Conservation (phyloP, 495 filamentous ascomycete species). For the Entonaema liquescens region DNA sequence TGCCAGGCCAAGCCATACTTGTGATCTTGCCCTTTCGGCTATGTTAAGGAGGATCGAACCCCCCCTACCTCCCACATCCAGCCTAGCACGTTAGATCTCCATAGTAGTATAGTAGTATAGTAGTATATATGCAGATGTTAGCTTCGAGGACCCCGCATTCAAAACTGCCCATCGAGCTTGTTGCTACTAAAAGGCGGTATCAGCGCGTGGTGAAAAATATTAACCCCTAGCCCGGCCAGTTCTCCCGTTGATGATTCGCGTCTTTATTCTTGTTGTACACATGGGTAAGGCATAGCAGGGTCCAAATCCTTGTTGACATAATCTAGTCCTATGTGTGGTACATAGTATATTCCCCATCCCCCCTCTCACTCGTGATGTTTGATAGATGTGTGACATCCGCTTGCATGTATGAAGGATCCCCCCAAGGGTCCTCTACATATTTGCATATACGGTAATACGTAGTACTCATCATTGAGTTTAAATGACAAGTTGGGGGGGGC, state of each 20-base stretch:
- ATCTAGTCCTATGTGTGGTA: background rate
- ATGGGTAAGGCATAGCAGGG: constrained; percentile 19
- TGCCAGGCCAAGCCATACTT: constrained; percentile 5
- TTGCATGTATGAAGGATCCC: background rate
- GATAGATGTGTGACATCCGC: constrained; percentile 24
- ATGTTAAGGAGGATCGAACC: constrained; percentile 21
- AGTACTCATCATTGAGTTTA: constrained; percentile 6
- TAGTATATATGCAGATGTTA: constrained; percentile 17
- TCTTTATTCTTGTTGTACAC: constrained; percentile 20
- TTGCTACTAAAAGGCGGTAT: constrained; percentile 25
- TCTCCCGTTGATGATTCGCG: constrained; percentile 23
- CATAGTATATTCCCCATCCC: too few species aligned
- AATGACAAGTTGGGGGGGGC: background rate
- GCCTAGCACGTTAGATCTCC: constrained; percentile 19
- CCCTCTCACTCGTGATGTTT: constrained; percentile 35
- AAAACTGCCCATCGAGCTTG: constrained; percentile 9
- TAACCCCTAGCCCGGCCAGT: constrained; percentile 27
- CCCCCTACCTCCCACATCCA: constrained; percentile 12
- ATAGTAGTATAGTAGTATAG: constrained; percentile 3
- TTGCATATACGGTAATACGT: too few species aligned
- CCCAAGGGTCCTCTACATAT: too few species aligned
- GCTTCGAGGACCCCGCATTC: constrained; percentile 36
- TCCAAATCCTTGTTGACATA: constrained; percentile 27
- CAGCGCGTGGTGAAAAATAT: constrained; percentile 42
- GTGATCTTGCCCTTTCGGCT: constrained; percentile 18